A percentile compares a stretch with the other conserved stretches of the same genome.
Conservation (phyloP, 495 filamentous ascomycete genomes). For the Neurospora sp. region DNA sequence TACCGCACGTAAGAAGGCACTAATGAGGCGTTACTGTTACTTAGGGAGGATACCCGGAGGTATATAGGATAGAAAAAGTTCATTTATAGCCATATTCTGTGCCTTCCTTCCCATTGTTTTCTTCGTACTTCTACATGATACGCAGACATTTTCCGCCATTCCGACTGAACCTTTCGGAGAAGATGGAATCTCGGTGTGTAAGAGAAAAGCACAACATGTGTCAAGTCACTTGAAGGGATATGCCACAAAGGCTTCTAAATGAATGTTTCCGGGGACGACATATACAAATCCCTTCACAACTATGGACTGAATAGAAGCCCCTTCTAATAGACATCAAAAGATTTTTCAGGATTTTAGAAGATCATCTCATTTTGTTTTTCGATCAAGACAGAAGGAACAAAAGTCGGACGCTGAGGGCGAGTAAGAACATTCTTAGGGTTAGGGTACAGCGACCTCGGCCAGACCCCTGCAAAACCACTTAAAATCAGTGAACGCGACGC, state of each 20-base stretch:
- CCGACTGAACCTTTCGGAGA: neutral
- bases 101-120: neutral
- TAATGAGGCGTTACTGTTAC: neutral
- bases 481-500: slow-evolving; percentile 15
- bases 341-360: neutral
- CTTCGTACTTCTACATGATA: neutral
- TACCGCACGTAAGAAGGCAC: slow-evolving; percentile 55
- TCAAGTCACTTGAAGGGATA: neutral
- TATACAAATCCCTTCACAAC: no score
- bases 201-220: neutral
- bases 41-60: neutral
- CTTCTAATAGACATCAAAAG: neutral
- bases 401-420: neutral
- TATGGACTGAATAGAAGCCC: neutral
- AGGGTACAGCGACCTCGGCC: slow-evolving; percentile 5
- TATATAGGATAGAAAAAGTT: neutral
- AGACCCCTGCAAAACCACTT: slow-evolving; percentile 11
- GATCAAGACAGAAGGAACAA: neutral
- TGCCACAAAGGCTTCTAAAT: neutral
- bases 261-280: neutral
- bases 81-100: neutral
- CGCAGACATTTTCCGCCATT: neutral
- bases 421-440: slow-evolving; percentile 1
- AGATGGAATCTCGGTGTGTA: neutral
- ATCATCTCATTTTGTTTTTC: neutral